Evolutionary conservation across 371 early-diverging fungal species (phyloP), one percentile per base, ranked within the genome.

Genomic region (Saksenaea vasiformis): DNA sequence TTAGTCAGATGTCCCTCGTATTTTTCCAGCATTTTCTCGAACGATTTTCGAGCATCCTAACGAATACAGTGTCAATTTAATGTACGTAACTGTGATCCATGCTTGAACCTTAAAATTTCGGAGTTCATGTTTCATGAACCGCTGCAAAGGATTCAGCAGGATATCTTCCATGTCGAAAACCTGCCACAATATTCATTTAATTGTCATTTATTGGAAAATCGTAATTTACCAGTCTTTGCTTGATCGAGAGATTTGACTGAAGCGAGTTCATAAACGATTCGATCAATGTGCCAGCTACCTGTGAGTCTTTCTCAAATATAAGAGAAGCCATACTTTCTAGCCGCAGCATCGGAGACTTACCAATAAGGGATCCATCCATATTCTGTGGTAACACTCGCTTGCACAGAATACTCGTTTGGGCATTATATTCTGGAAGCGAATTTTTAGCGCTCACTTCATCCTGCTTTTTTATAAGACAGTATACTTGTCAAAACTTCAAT

Each of bases 1-100:
- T 82, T 79, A 22, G 71, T 71, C 24, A 88, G 68, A 14, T 88
- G 87, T n/a, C 74, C 72, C 69, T 92, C 91, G 61, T 89, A 90
- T 63, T 75, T 77, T 41, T 90, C 90, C 56, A 82, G 66, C 15
- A 74, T 71, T 51, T 80, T 81, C 53, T 90, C 89, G 71, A 77
- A 87, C 8, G 70, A 65, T 66, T 78, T 83, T 51, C 82, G 73
- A 13, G 76, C 62, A 11, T 88, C 86, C 74, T 79, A 39, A 31
- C 31, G 28, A 56, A 11, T 43, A 7, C 8, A 36, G 38, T 41
- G 54, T 58, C 38, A 51, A 63, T 55, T 51, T 59, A 47, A 10
- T 0, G 39, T 26, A 2, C 17, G 3, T 17, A 8, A 7, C 17
- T 10, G 35, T 3, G 15, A 15, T 38, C 1, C 3, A 39, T 39